Evolutionary conservation across 2,329 filamentous ascomycete species (phyloP).

Genomic region (Fusarium sp.): DNA sequence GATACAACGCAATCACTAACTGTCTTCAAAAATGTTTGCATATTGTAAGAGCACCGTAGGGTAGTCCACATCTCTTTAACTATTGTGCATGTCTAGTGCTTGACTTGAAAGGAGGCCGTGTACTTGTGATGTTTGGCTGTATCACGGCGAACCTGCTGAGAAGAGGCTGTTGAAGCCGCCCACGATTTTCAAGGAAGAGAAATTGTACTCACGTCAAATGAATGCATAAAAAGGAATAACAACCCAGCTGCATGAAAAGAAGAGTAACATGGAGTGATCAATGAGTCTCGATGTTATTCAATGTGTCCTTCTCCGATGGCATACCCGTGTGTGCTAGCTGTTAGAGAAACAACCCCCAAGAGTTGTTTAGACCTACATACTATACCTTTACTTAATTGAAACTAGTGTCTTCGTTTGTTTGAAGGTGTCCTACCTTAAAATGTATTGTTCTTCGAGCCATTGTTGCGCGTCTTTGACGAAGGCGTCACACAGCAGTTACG

Average conservation of each 20-base stretch:
- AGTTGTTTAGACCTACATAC: neutral
- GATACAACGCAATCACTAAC: neutral
- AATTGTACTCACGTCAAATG: neutral
- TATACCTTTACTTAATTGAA: fast-evolving
- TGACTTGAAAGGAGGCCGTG: neutral
- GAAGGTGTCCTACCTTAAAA: too few relatives aligned
- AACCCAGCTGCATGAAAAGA: neutral
- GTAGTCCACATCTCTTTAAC: neutral
- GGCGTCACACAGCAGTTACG: neutral
- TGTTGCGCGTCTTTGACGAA: neutral
- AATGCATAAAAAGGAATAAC: neutral
- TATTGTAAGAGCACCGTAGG: too few relatives aligned
- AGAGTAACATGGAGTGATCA: too few relatives aligned
- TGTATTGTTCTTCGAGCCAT: neutral
- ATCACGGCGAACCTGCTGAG: neutral
- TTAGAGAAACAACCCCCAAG: neutral
- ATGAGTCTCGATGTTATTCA: too few relatives aligned
- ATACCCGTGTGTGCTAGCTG: neutral
- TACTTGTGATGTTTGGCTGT: neutral
- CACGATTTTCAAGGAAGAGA: neutral
- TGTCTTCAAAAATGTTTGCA: neutral
- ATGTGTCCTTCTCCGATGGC: neutral
- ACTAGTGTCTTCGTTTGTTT: neutral
- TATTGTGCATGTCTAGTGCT: neutral
- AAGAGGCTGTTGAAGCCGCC: neutral